Conservation (phyloP, 1,284 basidiomycete species). For the Tilletia setariae region DNA sequence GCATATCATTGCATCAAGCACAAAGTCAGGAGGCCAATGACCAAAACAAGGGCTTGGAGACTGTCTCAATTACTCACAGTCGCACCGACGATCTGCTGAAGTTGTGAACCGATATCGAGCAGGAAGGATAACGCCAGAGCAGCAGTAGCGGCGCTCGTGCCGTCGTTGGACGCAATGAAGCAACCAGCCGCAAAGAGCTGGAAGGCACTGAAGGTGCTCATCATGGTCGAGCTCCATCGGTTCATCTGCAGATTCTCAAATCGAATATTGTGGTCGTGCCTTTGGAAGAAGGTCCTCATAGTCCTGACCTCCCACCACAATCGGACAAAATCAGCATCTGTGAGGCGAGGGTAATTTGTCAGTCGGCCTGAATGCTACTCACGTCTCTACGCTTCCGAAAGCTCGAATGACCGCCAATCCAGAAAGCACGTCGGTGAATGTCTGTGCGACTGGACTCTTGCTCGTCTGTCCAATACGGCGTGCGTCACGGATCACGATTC, state of each 20-base stretch:
- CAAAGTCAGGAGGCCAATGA: background rate
- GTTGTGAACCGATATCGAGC: background rate
- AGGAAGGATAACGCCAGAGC: constrained; percentile 1
- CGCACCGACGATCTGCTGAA: background rate
- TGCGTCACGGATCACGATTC: background rate
- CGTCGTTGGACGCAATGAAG: constrained; percentile 7
- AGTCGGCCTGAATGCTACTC: too few relatives aligned
- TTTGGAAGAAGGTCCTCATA: background rate
- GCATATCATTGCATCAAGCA: background rate
- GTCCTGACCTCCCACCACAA: background rate
- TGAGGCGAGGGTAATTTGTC: too few relatives aligned
- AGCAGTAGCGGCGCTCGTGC: background rate
- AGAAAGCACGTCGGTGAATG: constrained; percentile 12
- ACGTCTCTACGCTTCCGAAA: background rate
- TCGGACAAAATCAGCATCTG: too few relatives aligned
- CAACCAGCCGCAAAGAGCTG: constrained; percentile 2
- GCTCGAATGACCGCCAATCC: background rate
- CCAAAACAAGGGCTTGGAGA: background rate
- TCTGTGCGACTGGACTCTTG: background rate
- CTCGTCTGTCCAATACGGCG: background rate
- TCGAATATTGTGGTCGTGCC: background rate
- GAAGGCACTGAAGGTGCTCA: background rate
- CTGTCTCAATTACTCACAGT: background rate
- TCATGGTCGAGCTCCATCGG: background rate
- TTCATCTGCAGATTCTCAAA: constrained; percentile 8